phyloP scores from a whole-genome alignment of 2,329 filamentous ascomycete genomes.

The Monosporascus sp. region DNA sequence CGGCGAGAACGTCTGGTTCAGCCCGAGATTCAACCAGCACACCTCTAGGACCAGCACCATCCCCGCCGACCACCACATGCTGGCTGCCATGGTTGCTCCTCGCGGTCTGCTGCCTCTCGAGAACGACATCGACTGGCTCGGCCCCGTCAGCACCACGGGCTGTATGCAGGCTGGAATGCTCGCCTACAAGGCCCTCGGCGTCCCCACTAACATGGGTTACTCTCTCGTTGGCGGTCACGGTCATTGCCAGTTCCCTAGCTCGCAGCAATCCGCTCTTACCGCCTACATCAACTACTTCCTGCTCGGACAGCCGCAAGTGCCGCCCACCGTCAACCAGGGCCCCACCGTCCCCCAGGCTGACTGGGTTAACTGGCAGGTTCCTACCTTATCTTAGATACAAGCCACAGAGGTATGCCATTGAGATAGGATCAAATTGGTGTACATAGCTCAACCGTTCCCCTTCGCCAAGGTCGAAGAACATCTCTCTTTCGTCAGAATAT shows the following conservation, averaged over 20 bases:
- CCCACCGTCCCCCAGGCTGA: conserved; percentile 31
- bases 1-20: conserved; percentile 60
- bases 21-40: conserved; percentile 47
- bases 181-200: conserved; percentile 50
- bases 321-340: conserved; percentile 33
- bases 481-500: not conserved
- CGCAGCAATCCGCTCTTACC: conserved; percentile 46
- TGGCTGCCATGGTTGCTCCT: conserved; percentile 51
- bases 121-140: conserved; percentile 56
- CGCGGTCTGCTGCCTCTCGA: conserved; percentile 51
- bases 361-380: conserved; percentile 38
- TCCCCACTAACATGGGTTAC: conserved; percentile 52
- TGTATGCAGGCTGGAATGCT: conserved; percentile 52
- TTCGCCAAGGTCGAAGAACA: not conserved
- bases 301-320: conserved; percentile 29
- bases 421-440: not conserved
- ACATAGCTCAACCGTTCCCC: not conserved
- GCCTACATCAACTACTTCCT: conserved; percentile 53
- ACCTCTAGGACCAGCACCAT: conserved; percentile 39
- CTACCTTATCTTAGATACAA: conserved; percentile 26
- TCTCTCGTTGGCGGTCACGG: conserved; percentile 48
- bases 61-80: conserved; percentile 54
- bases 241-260: conserved; percentile 52
- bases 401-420: not conserved
- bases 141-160: conserved; percentile 49